Base-by-base conservation (phyloP, 495 filamentous ascomycete species). In the Amphirosellinia nigrospora region DNA sequence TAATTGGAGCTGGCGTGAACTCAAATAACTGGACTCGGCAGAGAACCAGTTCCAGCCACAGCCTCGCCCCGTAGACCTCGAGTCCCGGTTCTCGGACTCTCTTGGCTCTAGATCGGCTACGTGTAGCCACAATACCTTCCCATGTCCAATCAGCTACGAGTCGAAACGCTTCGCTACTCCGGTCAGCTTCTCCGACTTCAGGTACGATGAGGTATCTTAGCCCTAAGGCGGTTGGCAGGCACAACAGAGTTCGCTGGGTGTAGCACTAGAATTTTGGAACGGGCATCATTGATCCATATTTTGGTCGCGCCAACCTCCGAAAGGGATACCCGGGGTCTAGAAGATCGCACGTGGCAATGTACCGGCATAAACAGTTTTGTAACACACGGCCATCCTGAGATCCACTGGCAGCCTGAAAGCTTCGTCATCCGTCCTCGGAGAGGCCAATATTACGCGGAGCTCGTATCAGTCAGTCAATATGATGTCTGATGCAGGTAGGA, bases 31-130 rank as follows among this genome's bases (percentile, higher is more conserved):
- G 45, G 63, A 53, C 11, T 65, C 11, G n/a, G 21, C 23, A 19
- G 19, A 39, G 16, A 16, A 26, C 38, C 21, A 39, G 19, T 62
- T 39, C 9, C 26, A 64, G 67, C 23, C 36, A 21, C 56, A 63
- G 52, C 53, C 55, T 48, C 16, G 53, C 48, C 41, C 30, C 67
- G 48, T 61, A 48, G 67, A 26, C 66, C 74, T 69, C 36, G 71
- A 70, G 46, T 53, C 46, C 63, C 61, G 61, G 61, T 36, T 76
- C 73, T 72, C 73, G 28, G 72, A 78, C 30, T 75, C 75, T 41
- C 71, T 71, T 28, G 53, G 72, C 74, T 45, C 69, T 68, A 63
- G 73, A 72, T 56, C 32, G 34, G 36, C 4, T 41, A 23, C 19
- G 1, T 38, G 23, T n/a, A 53, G 46, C 46, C 63, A 65, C 63